These are phyloP conservation scores for Cynara cardunculus DNA, from an alignment of 129 eudicot genomes.

Conservation along the genomic window DNA sequence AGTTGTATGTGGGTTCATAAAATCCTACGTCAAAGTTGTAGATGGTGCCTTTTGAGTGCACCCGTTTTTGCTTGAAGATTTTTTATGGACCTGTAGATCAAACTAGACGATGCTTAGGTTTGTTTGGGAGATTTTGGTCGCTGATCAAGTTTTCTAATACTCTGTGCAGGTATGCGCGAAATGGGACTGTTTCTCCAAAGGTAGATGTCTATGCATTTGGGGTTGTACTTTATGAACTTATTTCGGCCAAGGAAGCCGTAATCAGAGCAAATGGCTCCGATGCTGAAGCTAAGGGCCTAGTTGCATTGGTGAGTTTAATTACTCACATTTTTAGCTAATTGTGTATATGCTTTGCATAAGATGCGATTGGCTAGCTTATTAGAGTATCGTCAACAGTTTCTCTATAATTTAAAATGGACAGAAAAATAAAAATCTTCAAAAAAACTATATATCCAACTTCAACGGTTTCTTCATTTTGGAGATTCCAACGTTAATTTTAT, in stretches of 20 bases:
- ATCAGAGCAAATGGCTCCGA: constrained; percentile 49
- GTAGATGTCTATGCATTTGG: constrained; percentile 96
- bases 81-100: background rate
- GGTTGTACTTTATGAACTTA: constrained; percentile 87
- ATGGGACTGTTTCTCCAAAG: constrained; percentile 82
- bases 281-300: constrained; percentile 72
- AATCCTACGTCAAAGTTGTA: constrained; percentile 6
- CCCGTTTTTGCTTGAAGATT: background rate
- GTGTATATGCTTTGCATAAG: background rate
- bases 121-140: background rate
- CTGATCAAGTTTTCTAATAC: constrained; percentile 7
- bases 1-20: constrained; percentile 18
- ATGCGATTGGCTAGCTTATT: background rate
- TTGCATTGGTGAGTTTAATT: constrained; percentile 55
- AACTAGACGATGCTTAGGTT: background rate
- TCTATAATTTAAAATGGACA: background rate
- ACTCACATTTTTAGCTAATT: background rate
- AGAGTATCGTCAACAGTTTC: background rate
- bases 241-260: constrained; percentile 90
- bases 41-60: background rate
- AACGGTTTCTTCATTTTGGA: background rate
- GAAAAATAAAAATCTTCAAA: background rate
- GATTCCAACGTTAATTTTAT: background rate
- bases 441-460: background rate
- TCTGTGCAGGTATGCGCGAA: constrained; percentile 72